phyloP scores from a whole-genome alignment of 208 protist species.

The Tritrichomonas foetus region DNA sequence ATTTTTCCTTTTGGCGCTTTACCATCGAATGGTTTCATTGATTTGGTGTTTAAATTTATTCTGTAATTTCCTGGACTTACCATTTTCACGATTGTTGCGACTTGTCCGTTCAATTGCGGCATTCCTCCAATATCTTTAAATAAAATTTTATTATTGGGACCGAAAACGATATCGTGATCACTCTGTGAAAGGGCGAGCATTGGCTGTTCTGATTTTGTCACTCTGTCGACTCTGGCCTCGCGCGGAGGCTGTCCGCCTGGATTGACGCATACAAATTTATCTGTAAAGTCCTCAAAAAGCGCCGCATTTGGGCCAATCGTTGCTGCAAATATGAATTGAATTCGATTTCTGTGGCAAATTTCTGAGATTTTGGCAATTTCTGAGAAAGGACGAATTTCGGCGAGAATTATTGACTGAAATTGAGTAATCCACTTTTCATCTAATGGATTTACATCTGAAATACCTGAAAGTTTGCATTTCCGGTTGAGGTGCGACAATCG shows the following conservation, averaged over 20 bases:
- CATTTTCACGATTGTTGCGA: neutral
- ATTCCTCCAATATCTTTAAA: neutral
- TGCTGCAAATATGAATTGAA: neutral
- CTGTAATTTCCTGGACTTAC: too few relatives aligned
- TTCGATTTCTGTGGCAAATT: neutral
- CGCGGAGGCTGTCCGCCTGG: neutral
- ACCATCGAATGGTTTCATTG: neutral
- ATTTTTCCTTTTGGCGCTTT: neutral
- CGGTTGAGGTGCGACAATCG: neutral
- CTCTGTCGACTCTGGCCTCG: neutral
- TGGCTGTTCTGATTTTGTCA: neutral
- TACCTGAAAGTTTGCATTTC: neutral
- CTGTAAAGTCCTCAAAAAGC: neutral
- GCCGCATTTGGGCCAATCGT: neutral
- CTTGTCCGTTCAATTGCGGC: neutral
- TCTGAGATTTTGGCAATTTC: neutral
- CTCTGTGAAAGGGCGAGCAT: neutral
- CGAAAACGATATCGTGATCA: neutral
- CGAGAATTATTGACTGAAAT: neutral
- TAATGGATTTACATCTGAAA: too few relatives aligned
- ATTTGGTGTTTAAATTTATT: neutral
- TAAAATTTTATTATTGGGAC: neutral
- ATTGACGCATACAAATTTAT: neutral
- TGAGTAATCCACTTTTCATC: neutral
- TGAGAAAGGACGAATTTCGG: neutral